Evolutionary conservation across 2,329 filamentous ascomycete species (phyloP), one percentile per base, ranked within the genome.

Genomic region (Cadophora gregata): DNA sequence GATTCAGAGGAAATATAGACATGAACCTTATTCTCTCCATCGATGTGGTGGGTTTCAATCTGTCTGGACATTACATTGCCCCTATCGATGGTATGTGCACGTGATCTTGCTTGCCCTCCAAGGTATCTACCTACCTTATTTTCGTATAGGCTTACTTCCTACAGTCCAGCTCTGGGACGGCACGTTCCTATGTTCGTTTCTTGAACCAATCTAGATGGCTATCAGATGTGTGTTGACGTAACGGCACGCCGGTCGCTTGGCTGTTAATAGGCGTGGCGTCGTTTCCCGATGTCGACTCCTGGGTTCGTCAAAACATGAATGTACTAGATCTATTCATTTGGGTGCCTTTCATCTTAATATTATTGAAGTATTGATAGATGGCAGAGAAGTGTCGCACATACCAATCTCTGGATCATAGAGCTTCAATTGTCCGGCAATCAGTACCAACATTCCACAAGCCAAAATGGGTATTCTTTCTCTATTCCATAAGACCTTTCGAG

Each of bases 401-500:
- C 27, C n/a, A 12, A 31, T 24, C 24, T 33, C 38, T 48, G 16
- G 12, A 21, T 27, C 27, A 24, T n/a, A 19, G 48, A 36, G 29
- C 12, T 27, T 51, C 29, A 62, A 14, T 21, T 38, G 12, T 5
- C 29, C 36, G n/a, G n/a, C 31, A 63, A 14, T 31, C 24, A 47
- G 24, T 12, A 21, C 42, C 19, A 48, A 29, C 21, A 42, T 24
- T 4, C 14, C 19, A 21, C 25, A 21, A 27, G 24, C 31, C 4
- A 29, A 56, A 4, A 63, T 58, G 50, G 8, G 29, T 21, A 16
- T 66, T 19, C 27, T 58, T 51, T 29, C 25, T 53, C 59, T 45
- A 4, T 36, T 59, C 24, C 33, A 51, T 36, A 51, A 62, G 42
- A 59, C 59, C 4, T 62, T 62, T 38, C 36, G 47, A 42, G 51